Evolutionary conservation across 2,329 filamentous ascomycete species (phyloP).

Genomic region (Ascochyta lentis): DNA sequence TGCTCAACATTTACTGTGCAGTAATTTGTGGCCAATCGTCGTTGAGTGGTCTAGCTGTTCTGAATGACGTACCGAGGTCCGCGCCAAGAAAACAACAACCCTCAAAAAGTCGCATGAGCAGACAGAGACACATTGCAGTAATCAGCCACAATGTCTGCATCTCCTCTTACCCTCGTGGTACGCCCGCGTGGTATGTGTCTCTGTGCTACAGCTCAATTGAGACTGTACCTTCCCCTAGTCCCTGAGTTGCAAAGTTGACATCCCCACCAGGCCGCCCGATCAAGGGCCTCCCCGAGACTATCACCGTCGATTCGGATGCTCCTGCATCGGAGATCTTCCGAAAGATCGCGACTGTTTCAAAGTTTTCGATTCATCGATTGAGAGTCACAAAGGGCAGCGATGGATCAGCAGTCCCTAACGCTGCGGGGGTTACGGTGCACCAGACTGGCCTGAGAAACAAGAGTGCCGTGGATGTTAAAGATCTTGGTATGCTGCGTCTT

Average conservation of each 20-base stretch:
- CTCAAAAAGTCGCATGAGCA: constrained; percentile 15
- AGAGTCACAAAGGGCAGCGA: constrained; percentile 70
- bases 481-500: constrained; percentile 70
- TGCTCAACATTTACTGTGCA: neutral
- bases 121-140: constrained; percentile 1
- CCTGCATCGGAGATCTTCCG: constrained; percentile 64
- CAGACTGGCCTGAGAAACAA: constrained; percentile 64
- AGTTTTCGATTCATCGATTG: constrained; percentile 64
- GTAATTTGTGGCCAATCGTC: constrained; percentile 1
- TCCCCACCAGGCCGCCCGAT: constrained; percentile 64
- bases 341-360: constrained; percentile 61
- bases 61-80: constrained; percentile 18
- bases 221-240: constrained; percentile 6
- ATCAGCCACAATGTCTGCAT: constrained; percentile 49
- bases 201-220: constrained; percentile 3
- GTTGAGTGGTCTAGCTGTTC: constrained; percentile 5
- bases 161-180: constrained; percentile 52
- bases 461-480: constrained; percentile 81
- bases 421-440: constrained; percentile 59
- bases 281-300: constrained; percentile 63
- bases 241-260: constrained; percentile 8
- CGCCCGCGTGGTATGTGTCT: constrained; percentile 53
- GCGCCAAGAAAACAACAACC: constrained; percentile 15
- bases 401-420: constrained; percentile 64
- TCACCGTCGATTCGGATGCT: constrained; percentile 59